phyloP scores from a whole-genome alignment of 108 stramenopile species.

The Hondaea fermentalgiana region DNA sequence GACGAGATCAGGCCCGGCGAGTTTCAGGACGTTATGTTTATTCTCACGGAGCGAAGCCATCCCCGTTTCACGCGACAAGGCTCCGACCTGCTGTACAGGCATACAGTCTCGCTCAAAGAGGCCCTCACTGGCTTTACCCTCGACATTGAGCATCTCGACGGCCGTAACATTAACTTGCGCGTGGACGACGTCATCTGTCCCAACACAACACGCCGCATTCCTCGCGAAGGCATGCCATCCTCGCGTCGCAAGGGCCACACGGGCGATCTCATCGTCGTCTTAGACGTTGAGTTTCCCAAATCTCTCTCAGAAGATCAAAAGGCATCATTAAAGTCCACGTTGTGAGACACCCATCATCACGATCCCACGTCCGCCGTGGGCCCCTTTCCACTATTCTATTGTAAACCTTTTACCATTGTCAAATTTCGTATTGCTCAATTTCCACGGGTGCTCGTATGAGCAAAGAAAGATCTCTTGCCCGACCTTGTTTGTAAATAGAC shows the following conservation, averaged over 20 bases:
- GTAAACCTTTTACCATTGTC: no score
- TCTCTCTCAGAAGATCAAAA: not conserved
- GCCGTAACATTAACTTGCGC: conserved; percentile 45
- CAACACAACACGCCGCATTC: conserved; percentile 72
- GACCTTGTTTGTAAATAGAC: no score
- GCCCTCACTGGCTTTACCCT: conserved; percentile 77
- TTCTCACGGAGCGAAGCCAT: conserved; percentile 87
- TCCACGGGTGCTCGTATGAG: no score
- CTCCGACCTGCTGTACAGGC: conserved; percentile 74
- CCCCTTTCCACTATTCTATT: no score
- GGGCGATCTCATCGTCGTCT: conserved; percentile 79
- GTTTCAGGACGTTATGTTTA: conserved; percentile 86
- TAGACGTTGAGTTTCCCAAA: conserved; percentile 50
- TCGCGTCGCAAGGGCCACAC: conserved; percentile 75
- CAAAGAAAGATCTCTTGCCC: no score
- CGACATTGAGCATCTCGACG: conserved; percentile 57
- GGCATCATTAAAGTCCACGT: not conserved
- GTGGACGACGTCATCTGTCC: conserved; percentile 65
- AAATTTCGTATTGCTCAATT: no score
- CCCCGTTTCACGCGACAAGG: conserved; percentile 80
- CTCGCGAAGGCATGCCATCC: conserved; percentile 90
- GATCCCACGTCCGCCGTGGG: no score
- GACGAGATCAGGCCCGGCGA: conserved; percentile 82
- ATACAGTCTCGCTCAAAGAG: conserved; percentile 73
- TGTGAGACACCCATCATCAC: not conserved